phyloP scores from a whole-genome alignment of 352 stramenopile genomes.

The Pythium aquatile region DNA sequence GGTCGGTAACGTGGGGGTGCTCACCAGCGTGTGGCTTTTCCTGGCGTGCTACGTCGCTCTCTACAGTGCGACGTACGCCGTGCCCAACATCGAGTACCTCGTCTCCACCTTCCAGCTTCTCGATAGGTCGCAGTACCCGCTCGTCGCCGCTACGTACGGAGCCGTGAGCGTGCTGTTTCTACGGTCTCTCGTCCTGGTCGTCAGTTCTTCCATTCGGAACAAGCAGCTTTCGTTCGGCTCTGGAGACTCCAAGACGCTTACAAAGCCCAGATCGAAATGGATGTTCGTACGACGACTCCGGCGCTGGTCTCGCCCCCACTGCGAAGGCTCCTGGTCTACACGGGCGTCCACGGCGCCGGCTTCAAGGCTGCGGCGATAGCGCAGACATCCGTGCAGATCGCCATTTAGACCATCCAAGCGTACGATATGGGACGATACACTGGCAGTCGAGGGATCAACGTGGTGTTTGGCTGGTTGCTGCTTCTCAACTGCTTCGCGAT shows the following conservation, averaged over 20 bases:
- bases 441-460: slow-evolving; percentile 21
- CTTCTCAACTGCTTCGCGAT: slow-evolving; percentile 22
- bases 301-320: background rate
- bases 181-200: background rate
- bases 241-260: background rate
- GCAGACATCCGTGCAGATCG: slow-evolving; percentile 20
- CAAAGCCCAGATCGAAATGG: background rate
- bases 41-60: background rate
- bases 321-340: background rate
- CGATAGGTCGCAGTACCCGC: background rate
- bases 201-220: background rate
- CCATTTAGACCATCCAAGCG: slow-evolving; percentile 20
- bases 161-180: slow-evolving; percentile 5
- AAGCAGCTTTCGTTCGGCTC: background rate
- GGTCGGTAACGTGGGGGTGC: background rate
- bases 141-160: slow-evolving; percentile 9
- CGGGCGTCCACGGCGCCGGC: slow-evolving; percentile 19
- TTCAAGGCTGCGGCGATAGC: slow-evolving; percentile 20
- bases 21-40: background rate
- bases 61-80: background rate
- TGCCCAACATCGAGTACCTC: slow-evolving; percentile 17
- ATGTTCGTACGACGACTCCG: background rate
- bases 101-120: slow-evolving; percentile 16
- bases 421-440: slow-evolving; percentile 20
- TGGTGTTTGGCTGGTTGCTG: slow-evolving; percentile 11